Evolutionary conservation across 768 basidiomycete species (phyloP), one percentile per base, ranked within the genome.

Genomic region (Vishniacozyma victoriae): DNA sequence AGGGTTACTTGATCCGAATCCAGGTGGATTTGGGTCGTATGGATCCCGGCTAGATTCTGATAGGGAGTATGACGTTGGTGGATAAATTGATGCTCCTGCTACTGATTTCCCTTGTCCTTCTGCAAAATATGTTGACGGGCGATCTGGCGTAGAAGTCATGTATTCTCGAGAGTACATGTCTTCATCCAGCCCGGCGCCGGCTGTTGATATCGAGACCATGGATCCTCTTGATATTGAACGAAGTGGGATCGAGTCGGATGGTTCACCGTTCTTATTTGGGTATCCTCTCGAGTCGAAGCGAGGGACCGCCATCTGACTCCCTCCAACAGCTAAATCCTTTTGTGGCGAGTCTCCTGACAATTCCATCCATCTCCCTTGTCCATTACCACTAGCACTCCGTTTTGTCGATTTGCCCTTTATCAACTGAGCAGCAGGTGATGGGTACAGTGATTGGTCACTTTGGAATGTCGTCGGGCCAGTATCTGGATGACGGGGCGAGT

Each of bases 221-320:
- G n/a, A n/a, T n/a, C n/a, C 19, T 27, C 26, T 25, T 41, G 47
- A 41, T 27, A 33, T 24, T 25, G 18, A 12, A 18, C 50, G 25
- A 35, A 50, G 15, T 15, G 44, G n/a, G 3, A 39, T 22, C 9
- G 49, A 36, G 22, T 44, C 42, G 12, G 42, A 31, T 37, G 38
- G 35, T 35, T 51, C 49, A 5, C 24, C 35, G 3, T 33, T 24
- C 5, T 33, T 16, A 46, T 57, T 52, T 23, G 64, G 64, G 37
- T 66, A 66, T 18, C 64, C 64, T 43, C 64, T 37, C 1, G 58
- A 46, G 50, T 66, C 58, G 41, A 55, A 66, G 14, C 47, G 24
- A 5, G 61, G 61, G 19, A 63, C 41, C 41, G n/a, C n/a, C n/a
- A n/a, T n/a, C n/a, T n/a, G n/a, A n/a, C n/a, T n/a, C n/a, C n/a